These are phyloP conservation scores for Hypomyces rosellus DNA, from an alignment of 2,329 filamentous ascomycete species.

Conservation along the genomic window DNA sequence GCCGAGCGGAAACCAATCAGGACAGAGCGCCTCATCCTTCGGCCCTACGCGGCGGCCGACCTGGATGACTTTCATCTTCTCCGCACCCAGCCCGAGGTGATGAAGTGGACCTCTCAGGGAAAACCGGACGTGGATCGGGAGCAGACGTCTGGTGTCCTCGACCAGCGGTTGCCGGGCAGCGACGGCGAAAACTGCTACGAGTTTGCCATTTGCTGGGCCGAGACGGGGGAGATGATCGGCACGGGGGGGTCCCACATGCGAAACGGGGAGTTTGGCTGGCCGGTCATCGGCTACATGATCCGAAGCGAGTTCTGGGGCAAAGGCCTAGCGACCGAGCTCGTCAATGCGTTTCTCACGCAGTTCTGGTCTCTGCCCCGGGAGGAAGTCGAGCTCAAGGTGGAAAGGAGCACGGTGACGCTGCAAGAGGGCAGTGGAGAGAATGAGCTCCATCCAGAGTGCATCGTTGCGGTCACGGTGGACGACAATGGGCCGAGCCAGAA, in stretches of 20 bases:
- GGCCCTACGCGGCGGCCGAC: slow-evolving; percentile 45
- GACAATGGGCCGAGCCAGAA: slow-evolving; percentile 47
- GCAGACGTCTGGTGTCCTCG: slow-evolving; percentile 36
- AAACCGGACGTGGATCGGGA: slow-evolving; percentile 36
- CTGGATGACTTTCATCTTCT: slow-evolving; percentile 44
- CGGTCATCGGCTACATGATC: slow-evolving; percentile 54
- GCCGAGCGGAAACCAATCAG: slow-evolving; percentile 32
- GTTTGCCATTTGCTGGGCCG: slow-evolving; percentile 44
- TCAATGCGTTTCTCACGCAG: slow-evolving; percentile 37
- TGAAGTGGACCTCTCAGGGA: slow-evolving; percentile 49
- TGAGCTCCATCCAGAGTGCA: slow-evolving; percentile 25
- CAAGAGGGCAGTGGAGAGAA: slow-evolving; percentile 24
- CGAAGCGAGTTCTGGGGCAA: slow-evolving; percentile 47
- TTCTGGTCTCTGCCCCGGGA: slow-evolving; percentile 46
- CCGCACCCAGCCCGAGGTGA: slow-evolving; percentile 53
- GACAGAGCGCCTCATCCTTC: slow-evolving; percentile 50
- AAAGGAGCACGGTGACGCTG: slow-evolving; percentile 28
- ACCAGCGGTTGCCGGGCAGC: slow-evolving; percentile 32
- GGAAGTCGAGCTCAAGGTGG: slow-evolving; percentile 38
- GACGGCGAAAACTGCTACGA: slow-evolving; percentile 50
- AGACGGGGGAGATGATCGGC: slow-evolving; percentile 46
- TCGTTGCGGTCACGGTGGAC: slow-evolving; percentile 42
- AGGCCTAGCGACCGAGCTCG: slow-evolving; percentile 52
- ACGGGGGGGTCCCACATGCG: slow-evolving; percentile 37
- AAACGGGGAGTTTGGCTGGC: slow-evolving; percentile 42